These are phyloP conservation scores for Mycena sp. DNA, from an alignment of 1,284 basidiomycete genomes.

Conservation along the genomic window DNA sequence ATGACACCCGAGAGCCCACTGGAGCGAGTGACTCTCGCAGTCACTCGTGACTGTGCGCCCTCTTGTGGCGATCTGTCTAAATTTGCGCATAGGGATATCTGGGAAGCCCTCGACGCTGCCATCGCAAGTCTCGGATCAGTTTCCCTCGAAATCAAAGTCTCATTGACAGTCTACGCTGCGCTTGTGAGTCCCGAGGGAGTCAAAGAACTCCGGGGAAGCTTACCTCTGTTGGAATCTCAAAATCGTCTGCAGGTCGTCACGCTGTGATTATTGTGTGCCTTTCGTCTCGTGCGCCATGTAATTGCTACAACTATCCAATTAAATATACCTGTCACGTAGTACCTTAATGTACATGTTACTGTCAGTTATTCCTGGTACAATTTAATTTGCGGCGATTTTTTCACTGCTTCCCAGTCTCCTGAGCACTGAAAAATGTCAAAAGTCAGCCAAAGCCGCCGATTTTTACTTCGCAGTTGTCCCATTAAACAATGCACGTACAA, in stretches of 20 bases:
- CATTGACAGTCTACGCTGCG: neutral
- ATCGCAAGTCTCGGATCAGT: neutral
- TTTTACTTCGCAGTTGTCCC: no score
- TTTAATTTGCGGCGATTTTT: no score
- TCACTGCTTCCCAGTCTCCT: no score
- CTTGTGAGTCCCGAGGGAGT: neutral
- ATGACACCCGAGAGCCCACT: neutral
- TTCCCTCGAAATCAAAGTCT: neutral
- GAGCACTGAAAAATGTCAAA: no score
- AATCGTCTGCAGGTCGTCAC: neutral
- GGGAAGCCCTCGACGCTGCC: neutral
- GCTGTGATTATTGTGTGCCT: neutral
- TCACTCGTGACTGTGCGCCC: constrained; percentile 15
- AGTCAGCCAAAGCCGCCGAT: no score
- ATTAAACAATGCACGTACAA: no score
- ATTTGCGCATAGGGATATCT: neutral
- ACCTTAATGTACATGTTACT: no score
- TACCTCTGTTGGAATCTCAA: neutral
- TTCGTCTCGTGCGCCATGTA: neutral
- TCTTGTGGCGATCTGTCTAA: neutral
- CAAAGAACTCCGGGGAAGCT: neutral
- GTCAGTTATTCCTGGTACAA: no score
- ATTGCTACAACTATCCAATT: neutral
- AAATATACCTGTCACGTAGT: no score
- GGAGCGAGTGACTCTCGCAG: neutral